Conservation (phyloP, 164 flowering plant genomes). For the Santalum album region DNA sequence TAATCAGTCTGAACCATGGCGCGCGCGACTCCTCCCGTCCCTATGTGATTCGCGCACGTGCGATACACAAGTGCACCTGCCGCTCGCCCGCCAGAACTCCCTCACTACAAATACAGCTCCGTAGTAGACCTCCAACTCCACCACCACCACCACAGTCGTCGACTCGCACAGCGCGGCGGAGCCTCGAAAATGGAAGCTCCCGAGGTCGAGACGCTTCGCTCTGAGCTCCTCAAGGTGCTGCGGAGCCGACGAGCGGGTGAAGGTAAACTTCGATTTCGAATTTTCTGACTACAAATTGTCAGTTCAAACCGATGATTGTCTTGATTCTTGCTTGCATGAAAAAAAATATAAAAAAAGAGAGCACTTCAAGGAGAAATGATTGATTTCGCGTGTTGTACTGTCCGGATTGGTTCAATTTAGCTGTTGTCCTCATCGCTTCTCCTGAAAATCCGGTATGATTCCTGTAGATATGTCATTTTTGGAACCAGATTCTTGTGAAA, state of each 20-base stretch:
- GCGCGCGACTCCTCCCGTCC: background rate
- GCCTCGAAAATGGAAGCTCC: background rate
- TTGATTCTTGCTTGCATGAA: too few relatives aligned
- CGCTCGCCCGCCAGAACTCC: background rate
- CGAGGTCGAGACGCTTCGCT: conserved; percentile 31
- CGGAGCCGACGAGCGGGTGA: conserved; percentile 46
- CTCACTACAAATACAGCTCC: background rate
- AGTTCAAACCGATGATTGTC: background rate
- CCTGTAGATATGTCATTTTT: too few relatives aligned
- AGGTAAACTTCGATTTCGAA: conserved; percentile 21
- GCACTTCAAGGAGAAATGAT: too few relatives aligned
- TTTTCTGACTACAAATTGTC: background rate
- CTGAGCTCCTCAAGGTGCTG: conserved; percentile 39
- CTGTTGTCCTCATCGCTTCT: too few relatives aligned
- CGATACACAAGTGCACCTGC: background rate
- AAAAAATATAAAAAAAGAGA: too few relatives aligned
- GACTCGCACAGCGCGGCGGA: too few relatives aligned
- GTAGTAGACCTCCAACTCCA: too few relatives aligned
- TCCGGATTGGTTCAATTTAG: too few relatives aligned
- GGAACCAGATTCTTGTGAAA: too few relatives aligned
- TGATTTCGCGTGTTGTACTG: too few relatives aligned
- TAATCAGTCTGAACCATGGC: background rate
- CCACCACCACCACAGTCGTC: too few relatives aligned
- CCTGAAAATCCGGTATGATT: too few relatives aligned
- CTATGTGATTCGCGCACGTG: background rate